phyloP scores from a whole-genome alignment of 331 rosid species.

The Malus hybrid region DNA sequence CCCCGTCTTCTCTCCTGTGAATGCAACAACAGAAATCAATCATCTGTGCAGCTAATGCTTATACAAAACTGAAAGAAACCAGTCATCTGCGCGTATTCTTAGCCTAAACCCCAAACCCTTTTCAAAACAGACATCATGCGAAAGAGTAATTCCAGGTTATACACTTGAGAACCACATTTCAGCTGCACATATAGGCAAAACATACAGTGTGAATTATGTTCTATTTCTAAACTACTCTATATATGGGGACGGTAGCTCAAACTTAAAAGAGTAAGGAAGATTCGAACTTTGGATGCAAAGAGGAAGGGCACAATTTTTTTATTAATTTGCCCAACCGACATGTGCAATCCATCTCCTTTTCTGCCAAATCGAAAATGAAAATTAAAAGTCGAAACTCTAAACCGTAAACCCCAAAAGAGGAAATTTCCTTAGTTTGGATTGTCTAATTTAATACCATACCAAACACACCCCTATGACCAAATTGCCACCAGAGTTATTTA shows the following conservation, averaged over 20 bases:
- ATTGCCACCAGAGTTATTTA: not conserved
- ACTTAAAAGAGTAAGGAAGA: not conserved
- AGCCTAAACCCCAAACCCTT: no score
- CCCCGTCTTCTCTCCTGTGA: conserved; percentile 46
- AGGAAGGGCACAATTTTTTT: not conserved
- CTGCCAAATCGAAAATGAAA: not conserved
- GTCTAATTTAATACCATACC: not conserved
- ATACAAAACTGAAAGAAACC: not conserved
- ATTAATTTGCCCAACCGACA: not conserved
- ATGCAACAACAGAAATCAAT: conserved; percentile 17
- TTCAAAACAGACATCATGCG: not conserved
- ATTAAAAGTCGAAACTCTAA: not conserved
- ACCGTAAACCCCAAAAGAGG: not conserved
- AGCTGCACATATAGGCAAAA: not conserved
- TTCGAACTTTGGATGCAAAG: not conserved
- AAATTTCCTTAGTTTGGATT: not conserved
- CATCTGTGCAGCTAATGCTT: not conserved
- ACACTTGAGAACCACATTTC: not conserved
- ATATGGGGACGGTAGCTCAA: not conserved
- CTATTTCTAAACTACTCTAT: not conserved
- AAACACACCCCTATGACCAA: not conserved
- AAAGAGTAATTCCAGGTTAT: not conserved
- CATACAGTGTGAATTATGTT: not conserved
- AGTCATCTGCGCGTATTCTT: no score
- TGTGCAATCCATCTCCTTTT: not conserved